phyloP scores from a whole-genome alignment of 2,329 filamentous ascomycete species.

The Pseudocercospora musae region DNA sequence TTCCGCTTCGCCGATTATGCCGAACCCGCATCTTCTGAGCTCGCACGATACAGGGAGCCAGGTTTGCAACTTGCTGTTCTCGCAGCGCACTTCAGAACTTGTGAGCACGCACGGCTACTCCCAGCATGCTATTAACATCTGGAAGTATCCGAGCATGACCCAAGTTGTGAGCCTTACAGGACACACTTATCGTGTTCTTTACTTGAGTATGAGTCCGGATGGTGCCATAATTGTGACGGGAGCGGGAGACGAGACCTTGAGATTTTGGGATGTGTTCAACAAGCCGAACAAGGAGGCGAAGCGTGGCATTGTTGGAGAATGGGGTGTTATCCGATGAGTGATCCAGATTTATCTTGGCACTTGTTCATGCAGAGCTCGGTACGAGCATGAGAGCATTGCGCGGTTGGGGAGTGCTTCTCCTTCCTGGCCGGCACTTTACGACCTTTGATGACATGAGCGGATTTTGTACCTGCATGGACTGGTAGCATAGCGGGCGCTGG shows the following conservation, averaged over 20 bases:
- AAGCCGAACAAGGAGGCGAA: conserved; percentile 65
- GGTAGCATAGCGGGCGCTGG: background rate
- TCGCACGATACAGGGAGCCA: conserved; percentile 96
- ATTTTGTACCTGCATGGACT: conserved; percentile 3
- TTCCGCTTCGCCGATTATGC: conserved; percentile 38
- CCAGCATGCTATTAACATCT: conserved; percentile 97
- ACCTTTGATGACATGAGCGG: background rate
- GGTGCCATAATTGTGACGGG: conserved; percentile 92
- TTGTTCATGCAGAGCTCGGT: background rate
- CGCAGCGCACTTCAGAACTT: conserved; percentile 94
- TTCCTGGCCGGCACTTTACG: background rate
- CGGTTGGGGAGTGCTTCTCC: background rate
- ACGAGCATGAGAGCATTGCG: background rate
- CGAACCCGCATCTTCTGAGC: conserved; percentile 55
- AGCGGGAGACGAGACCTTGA: conserved; percentile 89
- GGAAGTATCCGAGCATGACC: conserved; percentile 98
- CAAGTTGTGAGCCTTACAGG: conserved; percentile 93
- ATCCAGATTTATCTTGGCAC: background rate
- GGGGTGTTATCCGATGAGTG: conserved; percentile 65
- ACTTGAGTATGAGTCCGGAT: conserved; percentile 95
- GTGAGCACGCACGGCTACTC: conserved; percentile 96
- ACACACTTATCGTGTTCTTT: conserved; percentile 93
- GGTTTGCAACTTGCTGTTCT: conserved; percentile 98
- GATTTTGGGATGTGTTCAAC: conserved; percentile 96
- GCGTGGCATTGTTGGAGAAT: conserved; percentile 59